Base-by-base conservation (phyloP, 371 early-diverging fungal species). In the Haplosporangium sp. region DNA sequence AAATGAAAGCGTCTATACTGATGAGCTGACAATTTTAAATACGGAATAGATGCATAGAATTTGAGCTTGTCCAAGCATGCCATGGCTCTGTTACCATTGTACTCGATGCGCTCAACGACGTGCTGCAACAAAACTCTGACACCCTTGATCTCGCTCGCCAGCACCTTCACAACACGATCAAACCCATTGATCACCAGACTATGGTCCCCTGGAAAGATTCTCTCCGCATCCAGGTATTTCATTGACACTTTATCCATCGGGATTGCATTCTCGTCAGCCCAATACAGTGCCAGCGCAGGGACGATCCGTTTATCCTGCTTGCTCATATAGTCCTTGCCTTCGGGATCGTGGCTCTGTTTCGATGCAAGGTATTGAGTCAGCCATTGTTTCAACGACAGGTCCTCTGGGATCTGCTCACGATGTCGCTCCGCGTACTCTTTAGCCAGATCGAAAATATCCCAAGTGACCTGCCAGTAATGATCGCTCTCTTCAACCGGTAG, bases 221-320 rank as follows among this genome's bases (percentile, higher is more conserved):
- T 50, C 38, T 80, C 81, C 5, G 81, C 64, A 47, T 80, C 81
- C 56, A 80, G 59, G 21, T 70, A 80, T 59, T 80, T 80, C 57
- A 80, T 59, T 1, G 79, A 67, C 54, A 64, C 79, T 36, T 38
- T 21, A 14, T 77, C 72, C 55, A 77, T 13, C 18, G 79, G 72
- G 38, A 77, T 77, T 6, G 79, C 79, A 59, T 77, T 77, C 53
- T 77, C 79, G 37, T 77, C 79, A 3, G 79, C 79, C 64, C 64
- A 77, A 21, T 77, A 77, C 64, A 64, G 48, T 23, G 68, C 16
- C 48, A 77, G 36, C 10, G 60, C 67, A 0, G 55, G 64, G 13
- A 77, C 66, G 18, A 57, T 54, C 29, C 23, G 18, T 37, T 57
- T 67, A 13, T 55, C 50, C 16, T 46, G n/a, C 6, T 59, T 57